Percentiles rank a stretch among this genome's conserved stretches.
phyloP scores from a whole-genome alignment of 2,329 filamentous ascomycete species.

The Colletotrichum endophyticum region DNA sequence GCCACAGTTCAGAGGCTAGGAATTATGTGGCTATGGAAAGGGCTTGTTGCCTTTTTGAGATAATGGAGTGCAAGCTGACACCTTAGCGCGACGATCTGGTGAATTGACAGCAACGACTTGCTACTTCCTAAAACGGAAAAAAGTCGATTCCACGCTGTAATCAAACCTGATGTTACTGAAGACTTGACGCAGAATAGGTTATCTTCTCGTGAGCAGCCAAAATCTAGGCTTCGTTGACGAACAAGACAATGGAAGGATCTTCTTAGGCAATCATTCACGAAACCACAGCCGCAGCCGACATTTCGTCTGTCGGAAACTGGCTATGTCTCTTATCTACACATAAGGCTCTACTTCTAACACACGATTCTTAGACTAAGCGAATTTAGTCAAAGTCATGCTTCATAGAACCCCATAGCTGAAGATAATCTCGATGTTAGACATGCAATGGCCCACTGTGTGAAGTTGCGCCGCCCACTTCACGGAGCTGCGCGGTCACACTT shows the following conservation, averaged over 20 bases:
- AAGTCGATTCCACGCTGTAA: rapidly evolving
- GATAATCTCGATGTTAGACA: background rate
- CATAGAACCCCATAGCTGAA: background rate
- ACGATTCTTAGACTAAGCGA: background rate
- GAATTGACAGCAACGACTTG: background rate
- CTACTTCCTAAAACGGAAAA: background rate
- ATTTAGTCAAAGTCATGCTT: background rate
- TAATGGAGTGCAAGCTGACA: background rate
- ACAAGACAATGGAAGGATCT: background rate
- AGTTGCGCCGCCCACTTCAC: background rate
- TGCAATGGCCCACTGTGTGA: background rate
- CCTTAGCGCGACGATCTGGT: background rate
- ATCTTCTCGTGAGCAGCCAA: background rate
- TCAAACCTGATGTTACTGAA: background rate
- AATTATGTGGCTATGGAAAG: background rate
- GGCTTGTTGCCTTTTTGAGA: background rate
- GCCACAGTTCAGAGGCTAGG: background rate
- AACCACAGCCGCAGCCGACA: background rate
- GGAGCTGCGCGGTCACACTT: background rate
- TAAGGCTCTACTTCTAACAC: background rate
- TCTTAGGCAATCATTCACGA: background rate
- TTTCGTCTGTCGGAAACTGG: background rate
- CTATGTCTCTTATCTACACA: background rate
- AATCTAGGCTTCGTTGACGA: background rate
- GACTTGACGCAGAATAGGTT: rapidly evolving